Conservation (phyloP, 1,284 basidiomycete genomes). For the Ceratobasidium sp. region DNA sequence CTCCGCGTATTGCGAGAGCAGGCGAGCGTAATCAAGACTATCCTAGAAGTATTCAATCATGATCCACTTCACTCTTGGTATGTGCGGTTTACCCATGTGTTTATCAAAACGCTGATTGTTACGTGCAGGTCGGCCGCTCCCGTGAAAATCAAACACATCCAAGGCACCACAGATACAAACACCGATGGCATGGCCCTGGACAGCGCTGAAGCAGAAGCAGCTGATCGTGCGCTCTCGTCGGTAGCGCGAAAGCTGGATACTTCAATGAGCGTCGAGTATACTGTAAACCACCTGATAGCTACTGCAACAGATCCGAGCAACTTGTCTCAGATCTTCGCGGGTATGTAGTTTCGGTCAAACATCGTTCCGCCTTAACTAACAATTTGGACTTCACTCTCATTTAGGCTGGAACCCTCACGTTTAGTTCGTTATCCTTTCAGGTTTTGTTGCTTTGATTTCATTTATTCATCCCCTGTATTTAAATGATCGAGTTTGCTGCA, state of each 20-base stretch:
- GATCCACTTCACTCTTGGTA: conserved; percentile 95
- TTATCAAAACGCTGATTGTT: not conserved
- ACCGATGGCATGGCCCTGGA: conserved; percentile 64
- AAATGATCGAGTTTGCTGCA: too few relatives aligned
- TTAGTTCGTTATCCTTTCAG: not conserved
- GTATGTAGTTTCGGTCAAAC: conserved; percentile 51
- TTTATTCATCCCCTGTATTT: not conserved
- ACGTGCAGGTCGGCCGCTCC: conserved; percentile 74
- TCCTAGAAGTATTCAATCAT: conserved; percentile 96
- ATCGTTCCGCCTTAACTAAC: not conserved
- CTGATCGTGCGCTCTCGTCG: conserved; percentile 83
- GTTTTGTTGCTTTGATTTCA: not conserved
- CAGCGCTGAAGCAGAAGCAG: conserved; percentile 81
- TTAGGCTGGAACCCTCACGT: conserved; percentile 40
- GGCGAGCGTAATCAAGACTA: conserved; percentile 89
- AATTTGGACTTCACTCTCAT: not conserved
- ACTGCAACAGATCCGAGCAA: conserved; percentile 84
- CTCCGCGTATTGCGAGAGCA: conserved; percentile 86
- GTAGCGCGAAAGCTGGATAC: conserved; percentile 85
- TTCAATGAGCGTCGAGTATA: conserved; percentile 88
- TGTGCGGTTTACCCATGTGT: conserved; percentile 1
- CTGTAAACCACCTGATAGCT: conserved; percentile 91
- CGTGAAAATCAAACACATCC: conserved; percentile 58
- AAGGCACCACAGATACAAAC: conserved; percentile 45
- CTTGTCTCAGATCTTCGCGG: conserved; percentile 79